phyloP scores from a whole-genome alignment of 2,329 filamentous ascomycete species.

The Claviceps humidiphila region DNA sequence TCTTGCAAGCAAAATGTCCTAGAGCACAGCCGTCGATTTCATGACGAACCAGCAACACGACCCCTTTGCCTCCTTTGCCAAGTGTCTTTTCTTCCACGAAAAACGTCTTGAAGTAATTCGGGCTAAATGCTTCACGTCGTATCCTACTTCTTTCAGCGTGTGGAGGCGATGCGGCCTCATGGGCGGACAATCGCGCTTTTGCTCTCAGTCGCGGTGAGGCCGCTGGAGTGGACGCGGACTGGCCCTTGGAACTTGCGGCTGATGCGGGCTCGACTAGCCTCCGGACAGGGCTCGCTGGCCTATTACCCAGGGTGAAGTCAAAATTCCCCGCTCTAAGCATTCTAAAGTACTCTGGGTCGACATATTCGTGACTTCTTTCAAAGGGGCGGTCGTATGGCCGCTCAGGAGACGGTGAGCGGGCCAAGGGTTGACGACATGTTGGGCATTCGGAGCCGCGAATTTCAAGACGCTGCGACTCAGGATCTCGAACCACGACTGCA shows the following conservation, averaged over 20 bases:
- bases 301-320: conserved; percentile 31
- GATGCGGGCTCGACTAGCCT: conserved; percentile 36
- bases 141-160: conserved; percentile 53
- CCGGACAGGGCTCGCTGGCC: conserved; percentile 40
- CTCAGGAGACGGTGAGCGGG: conserved; percentile 31
- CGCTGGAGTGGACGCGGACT: conserved; percentile 9
- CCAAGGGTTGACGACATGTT: conserved; percentile 69
- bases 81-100: conserved; percentile 82
- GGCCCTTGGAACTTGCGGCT: conserved; percentile 7
- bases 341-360: conserved; percentile 88
- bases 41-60: conserved; percentile 88
- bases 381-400: conserved; percentile 32
- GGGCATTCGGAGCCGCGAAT: conserved; percentile 74
- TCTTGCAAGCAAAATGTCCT: conserved; percentile 90
- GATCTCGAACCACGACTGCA: conserved; percentile 84
- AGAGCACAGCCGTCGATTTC: conserved; percentile 79
- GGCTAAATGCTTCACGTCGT: conserved; percentile 74
- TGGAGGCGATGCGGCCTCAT: conserved; percentile 34
- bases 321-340: conserved; percentile 56
- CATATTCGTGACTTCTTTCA: conserved; percentile 45
- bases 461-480: conserved; percentile 69
- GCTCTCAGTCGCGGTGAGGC: conserved; percentile 9
- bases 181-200: conserved; percentile 38
- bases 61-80: conserved; percentile 83
- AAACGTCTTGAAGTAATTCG: conserved; percentile 83